Conservation (phyloP, 1,284 basidiomycete genomes). For the Stereum hirsutum region DNA sequence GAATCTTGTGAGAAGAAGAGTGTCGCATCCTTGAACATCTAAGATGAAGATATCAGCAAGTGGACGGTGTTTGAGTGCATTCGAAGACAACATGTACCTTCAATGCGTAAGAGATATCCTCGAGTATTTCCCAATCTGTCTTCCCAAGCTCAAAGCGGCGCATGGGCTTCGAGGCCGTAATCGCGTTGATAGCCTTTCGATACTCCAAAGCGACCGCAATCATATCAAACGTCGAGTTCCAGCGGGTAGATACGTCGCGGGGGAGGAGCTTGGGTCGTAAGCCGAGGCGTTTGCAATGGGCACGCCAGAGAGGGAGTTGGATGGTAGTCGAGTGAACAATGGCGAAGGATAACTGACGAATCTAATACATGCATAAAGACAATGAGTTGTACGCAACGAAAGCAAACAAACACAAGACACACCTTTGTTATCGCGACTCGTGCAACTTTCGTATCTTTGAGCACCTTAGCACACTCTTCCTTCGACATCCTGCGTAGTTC, state of each 20-base stretch:
- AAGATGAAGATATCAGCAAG: not conserved
- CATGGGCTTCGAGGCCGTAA: constrained; percentile 7
- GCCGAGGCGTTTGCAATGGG: constrained; percentile 10
- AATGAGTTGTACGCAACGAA: not conserved
- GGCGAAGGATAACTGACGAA: constrained; percentile 19
- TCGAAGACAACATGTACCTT: constrained; percentile 9
- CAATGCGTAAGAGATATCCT: constrained; percentile 18
- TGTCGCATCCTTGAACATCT: constrained; percentile 17
- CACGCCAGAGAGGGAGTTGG: constrained; percentile 21
- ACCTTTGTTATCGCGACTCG: constrained; percentile 12
- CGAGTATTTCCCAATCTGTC: constrained; percentile 14
- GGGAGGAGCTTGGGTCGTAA: constrained; percentile 16
- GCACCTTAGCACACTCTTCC: not conserved
- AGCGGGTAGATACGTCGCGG: constrained; percentile 21
- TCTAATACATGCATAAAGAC: constrained; percentile 9
- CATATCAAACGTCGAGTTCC: constrained; percentile 27
- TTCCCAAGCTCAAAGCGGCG: constrained; percentile 10
- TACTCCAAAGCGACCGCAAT: constrained; percentile 18
- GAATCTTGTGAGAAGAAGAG: constrained; percentile 17
- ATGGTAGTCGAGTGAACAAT: constrained; percentile 23
- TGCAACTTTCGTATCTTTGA: not conserved
- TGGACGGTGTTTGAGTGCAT: not conserved
- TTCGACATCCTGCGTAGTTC: not conserved
- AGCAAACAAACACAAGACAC: not conserved
- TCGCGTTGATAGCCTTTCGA: constrained; percentile 10